Conservation (phyloP, 225 moss, liverwort and hornwort genomes). For the Pleurozium schreberi region DNA sequence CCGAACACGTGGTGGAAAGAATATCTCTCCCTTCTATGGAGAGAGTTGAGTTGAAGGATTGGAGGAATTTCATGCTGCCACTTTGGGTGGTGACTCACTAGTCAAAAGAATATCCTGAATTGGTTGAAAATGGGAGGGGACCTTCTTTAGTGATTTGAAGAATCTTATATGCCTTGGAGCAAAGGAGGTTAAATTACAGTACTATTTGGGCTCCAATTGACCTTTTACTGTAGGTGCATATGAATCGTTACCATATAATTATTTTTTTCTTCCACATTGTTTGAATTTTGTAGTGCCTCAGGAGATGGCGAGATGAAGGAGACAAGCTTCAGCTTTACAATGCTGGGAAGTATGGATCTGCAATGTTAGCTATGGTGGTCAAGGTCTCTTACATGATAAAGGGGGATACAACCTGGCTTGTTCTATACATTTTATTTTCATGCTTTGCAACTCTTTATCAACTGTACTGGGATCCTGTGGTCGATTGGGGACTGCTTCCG, state of each 20-base stretch:
- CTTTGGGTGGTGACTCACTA: background rate
- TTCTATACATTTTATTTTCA: conserved; percentile 48
- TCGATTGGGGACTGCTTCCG: conserved; percentile 88
- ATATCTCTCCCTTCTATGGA: background rate
- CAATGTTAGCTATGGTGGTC: conserved; percentile 63
- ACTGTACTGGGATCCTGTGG: conserved; percentile 83
- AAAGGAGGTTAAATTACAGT: background rate
- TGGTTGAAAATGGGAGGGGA: background rate
- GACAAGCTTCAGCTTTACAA: conserved; percentile 59
- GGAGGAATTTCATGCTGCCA: background rate
- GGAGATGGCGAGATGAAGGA: conserved; percentile 73
- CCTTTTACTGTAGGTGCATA: background rate
- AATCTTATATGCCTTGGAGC: background rate
- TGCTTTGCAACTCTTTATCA: conserved; percentile 69
- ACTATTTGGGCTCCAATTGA: background rate
- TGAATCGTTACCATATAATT: background rate
- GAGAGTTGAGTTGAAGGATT: background rate
- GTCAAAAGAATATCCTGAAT: background rate
- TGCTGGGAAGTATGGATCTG: conserved; percentile 85
- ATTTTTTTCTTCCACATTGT: background rate
- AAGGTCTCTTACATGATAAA: conserved; percentile 39
- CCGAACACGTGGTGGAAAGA: background rate
- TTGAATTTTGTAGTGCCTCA: conserved; percentile 44
- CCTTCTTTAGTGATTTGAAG: background rate
- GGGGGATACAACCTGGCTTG: conserved; percentile 17